These are phyloP conservation scores for Deuterostichococcus epilithicus DNA, from an alignment of 139 green algal genomes.

Conservation along the genomic window DNA sequence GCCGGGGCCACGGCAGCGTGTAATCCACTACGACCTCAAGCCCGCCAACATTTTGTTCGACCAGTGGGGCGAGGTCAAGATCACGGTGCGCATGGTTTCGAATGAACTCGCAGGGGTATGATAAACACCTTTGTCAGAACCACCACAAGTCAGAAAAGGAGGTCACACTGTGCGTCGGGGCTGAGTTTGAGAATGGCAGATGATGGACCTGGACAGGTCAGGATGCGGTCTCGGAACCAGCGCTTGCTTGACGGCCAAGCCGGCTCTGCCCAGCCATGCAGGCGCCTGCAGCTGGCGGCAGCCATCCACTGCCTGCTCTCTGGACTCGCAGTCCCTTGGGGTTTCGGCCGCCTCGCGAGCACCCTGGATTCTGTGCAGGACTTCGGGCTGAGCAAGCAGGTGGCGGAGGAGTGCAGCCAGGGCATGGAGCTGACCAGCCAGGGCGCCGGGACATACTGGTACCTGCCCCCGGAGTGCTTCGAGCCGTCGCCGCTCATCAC, in stretches of 20 bases:
- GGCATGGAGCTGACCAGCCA: slow-evolving; percentile 95
- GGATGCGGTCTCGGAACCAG: too few relatives aligned
- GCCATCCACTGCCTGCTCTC: too few relatives aligned
- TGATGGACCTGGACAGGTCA: too few relatives aligned
- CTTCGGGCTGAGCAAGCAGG: slow-evolving; percentile 92
- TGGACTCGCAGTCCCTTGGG: too few relatives aligned
- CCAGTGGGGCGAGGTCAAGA: slow-evolving; percentile 73
- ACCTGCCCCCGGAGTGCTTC: slow-evolving; percentile 85
- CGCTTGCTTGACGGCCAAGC: too few relatives aligned
- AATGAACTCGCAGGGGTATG: too few relatives aligned
- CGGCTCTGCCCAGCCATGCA: neutral
- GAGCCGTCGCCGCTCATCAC: slow-evolving; percentile 71
- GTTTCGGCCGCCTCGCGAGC: too few relatives aligned
- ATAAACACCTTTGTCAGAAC: too few relatives aligned
- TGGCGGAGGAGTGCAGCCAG: slow-evolving; percentile 69
- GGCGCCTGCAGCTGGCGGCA: too few relatives aligned
- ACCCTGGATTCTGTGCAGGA: slow-evolving; percentile 56
- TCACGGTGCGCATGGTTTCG: slow-evolving; percentile 67
- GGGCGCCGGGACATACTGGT: slow-evolving; percentile 93
- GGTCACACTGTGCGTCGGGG: too few relatives aligned
- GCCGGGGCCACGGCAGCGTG: slow-evolving; percentile 23
- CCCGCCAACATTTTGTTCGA: slow-evolving; percentile 96
- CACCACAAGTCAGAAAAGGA: too few relatives aligned
- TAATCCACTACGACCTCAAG: slow-evolving; percentile 96
- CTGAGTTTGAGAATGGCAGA: too few relatives aligned